Conservation (phyloP, 257 asterid genomes). For the Sherardia arvensis region DNA sequence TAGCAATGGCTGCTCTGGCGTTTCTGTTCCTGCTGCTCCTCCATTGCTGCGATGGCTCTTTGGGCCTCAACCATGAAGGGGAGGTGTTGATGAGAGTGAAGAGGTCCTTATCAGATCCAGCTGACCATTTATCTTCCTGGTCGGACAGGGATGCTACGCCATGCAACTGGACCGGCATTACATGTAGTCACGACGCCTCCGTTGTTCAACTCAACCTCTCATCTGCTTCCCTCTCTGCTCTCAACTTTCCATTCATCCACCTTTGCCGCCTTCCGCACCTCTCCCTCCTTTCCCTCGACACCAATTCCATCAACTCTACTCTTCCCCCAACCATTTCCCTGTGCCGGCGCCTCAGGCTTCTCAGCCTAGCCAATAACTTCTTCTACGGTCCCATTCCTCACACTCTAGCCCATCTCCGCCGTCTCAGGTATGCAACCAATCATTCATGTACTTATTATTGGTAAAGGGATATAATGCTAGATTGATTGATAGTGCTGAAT, state of each 20-base stretch:
- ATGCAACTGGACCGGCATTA: conserved; percentile 77
- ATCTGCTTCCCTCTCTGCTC: conserved; percentile 40
- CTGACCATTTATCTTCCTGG: conserved; percentile 46
- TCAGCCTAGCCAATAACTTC: conserved; percentile 59
- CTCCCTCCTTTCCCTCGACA: conserved; percentile 28
- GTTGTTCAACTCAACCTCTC: conserved; percentile 41
- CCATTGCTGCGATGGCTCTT: background rate
- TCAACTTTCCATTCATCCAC: conserved; percentile 31
- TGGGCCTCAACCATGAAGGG: conserved; percentile 45
- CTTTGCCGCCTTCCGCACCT: conserved; percentile 54
- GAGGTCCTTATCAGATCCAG: conserved; percentile 40
- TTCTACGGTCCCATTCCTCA: conserved; percentile 52
- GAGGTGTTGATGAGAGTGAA: conserved; percentile 26
- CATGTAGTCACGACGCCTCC: conserved; percentile 31
- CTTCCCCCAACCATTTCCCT: conserved; percentile 44
- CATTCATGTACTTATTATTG: background rate
- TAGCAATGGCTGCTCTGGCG: background rate
- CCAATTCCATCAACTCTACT: conserved; percentile 42
- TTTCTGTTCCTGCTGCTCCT: background rate
- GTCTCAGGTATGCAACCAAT: conserved; percentile 52
- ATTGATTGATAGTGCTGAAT: background rate
- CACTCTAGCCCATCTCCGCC: conserved; percentile 46
- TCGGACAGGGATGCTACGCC: conserved; percentile 45
- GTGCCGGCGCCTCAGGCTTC: conserved; percentile 42
- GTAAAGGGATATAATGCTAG: no score